Evolutionary conservation across 495 filamentous ascomycete species (phyloP).

Genomic region (Jackrogersella minutella): DNA sequence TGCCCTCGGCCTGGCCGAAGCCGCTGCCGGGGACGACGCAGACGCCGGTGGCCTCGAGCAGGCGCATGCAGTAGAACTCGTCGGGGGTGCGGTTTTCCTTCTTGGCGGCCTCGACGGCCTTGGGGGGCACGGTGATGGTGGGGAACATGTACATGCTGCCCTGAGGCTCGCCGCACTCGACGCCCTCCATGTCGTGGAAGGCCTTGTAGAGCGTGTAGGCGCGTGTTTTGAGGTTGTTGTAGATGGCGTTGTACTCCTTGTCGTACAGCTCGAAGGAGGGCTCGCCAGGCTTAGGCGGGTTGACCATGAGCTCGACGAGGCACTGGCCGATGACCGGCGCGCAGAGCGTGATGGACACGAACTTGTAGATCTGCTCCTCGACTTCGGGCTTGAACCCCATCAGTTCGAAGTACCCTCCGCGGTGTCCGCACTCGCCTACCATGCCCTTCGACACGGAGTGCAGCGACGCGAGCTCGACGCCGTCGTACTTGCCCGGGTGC

Average conservation of each 20-base stretch:
- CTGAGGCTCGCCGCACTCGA: conserved; percentile 85
- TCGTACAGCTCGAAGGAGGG: conserved; percentile 83
- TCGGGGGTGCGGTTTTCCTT: conserved; percentile 79
- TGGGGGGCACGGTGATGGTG: conserved; percentile 77
- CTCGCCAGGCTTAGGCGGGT: conserved; percentile 84
- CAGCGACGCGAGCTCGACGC: conserved; percentile 85
- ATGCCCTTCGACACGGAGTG: conserved; percentile 94
- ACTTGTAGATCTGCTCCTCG: conserved; percentile 95
- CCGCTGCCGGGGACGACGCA: conserved; percentile 92
- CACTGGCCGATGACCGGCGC: conserved; percentile 95
- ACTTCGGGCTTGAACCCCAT: conserved; percentile 86
- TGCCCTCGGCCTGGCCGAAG: conserved; percentile 93
- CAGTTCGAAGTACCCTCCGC: conserved; percentile 96
- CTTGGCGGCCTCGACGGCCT: conserved; percentile 77
- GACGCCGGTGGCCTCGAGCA: conserved; percentile 95
- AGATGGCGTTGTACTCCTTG: conserved; percentile 83
- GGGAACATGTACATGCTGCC: conserved; percentile 99
- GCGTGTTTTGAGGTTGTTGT: conserved; percentile 73
- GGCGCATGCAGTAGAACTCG: conserved; percentile 89
- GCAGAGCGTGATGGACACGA: conserved; percentile 94
- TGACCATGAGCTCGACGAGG: conserved; percentile 95
- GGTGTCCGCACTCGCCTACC: conserved; percentile 97
- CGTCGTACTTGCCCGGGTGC: conserved; percentile 74
- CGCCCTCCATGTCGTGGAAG: conserved; percentile 94
- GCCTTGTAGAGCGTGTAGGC: conserved; percentile 86